Base-by-base conservation (phyloP, 2,329 filamentous ascomycete genomes). In the Pseudocercospora crystallina region DNA sequence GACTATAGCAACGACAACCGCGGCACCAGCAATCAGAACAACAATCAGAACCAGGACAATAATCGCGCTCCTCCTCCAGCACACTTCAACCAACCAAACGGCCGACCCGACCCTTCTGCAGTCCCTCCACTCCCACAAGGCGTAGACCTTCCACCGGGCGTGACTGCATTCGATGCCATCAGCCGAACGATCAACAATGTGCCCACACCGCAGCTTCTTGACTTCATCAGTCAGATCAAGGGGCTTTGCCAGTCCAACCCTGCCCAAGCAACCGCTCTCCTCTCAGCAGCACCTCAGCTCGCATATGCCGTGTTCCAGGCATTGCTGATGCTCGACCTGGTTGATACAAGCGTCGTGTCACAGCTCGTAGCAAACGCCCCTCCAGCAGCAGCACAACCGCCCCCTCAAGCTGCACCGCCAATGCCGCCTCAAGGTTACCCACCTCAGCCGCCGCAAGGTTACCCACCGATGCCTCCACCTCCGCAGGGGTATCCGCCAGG, bases 271-370 rank as follows among this genome's bases (percentile, higher is more conserved):
- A 90, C 86, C 0, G 89, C 95, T 65, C 83, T 97, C 35, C 82
- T 99, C 36, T 80, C 86, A 56, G 87, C 92, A 73, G 90, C 91
- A 1, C 94, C 94, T 0, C 94, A 99, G 72, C 83, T 99, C 38
- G 84, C 89, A 4, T 97, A 95, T 65, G 94, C 94, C 51, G 87
- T 97, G 59, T 97, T 97, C 74, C 92, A 97, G 72, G 88, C 91
- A 17, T 80, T 97, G 8, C 82, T 97, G 2, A 82, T 96, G 33
- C 94, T 97, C 82, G 90, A 90, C 39, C 83, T 97, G 8, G 90
- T 97, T 49, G 92, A 94, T 51, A 87, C 89, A 11, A 85, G 85
- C 62, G 85, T 90, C 2, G 84, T 97, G 47, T 82, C 86, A 56
- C 85, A 87, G 4, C 89, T 97, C 29, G 80, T 96, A 46, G 33